Base-by-base conservation (phyloP, 306 rosid species). In the Gastrolobium bilobum region DNA sequence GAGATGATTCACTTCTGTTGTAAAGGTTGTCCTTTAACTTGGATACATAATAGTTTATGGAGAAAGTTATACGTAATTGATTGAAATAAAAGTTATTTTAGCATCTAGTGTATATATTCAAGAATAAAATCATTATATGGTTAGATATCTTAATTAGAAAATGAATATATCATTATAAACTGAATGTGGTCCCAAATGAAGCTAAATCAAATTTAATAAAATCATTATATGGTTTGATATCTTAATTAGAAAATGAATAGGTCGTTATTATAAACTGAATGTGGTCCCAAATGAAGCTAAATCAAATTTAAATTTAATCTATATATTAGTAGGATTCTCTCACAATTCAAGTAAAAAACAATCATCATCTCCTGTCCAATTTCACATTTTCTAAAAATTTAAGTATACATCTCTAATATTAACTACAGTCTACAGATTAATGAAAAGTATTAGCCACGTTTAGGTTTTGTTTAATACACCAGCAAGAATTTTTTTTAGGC, bases 121-220 rank as follows among this genome's bases (percentile, higher is more conserved):
- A 35, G 29, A 34, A 68, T 20, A 35, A 54, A 53, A 56, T 8
- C 53, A 59, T 37, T 47, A 15, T 65, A 42, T 69, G 29, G 63
- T 79, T 44, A 37, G 42, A 50, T 71, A 42, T 50, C 50, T 50
- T 79, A 33, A 71, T 8, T 61, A 11, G 67, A 63, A 63, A 53
- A 63, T 63, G 30, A 63, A 31, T 15, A 61, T 31, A 43, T 14
- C 14, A 38, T 47, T 60, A 6, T 33, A 54, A 44, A 46, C 42
- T 3, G 7, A 33, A 5, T 20, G 72, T 80, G 79, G 42, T 62
- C 43, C 56, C 38, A 57, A 20, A 20, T 20, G 26, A 20, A 20
- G 26, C 26, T 20, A 20, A 20, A 20, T 33, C 46, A 20, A 37
- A 39, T 76, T 76, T 50, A 44, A 68, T 20, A 35, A 54, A 53